Conservation (phyloP, 2,329 filamentous ascomycete species). For the Didymosphaeria variabile region DNA sequence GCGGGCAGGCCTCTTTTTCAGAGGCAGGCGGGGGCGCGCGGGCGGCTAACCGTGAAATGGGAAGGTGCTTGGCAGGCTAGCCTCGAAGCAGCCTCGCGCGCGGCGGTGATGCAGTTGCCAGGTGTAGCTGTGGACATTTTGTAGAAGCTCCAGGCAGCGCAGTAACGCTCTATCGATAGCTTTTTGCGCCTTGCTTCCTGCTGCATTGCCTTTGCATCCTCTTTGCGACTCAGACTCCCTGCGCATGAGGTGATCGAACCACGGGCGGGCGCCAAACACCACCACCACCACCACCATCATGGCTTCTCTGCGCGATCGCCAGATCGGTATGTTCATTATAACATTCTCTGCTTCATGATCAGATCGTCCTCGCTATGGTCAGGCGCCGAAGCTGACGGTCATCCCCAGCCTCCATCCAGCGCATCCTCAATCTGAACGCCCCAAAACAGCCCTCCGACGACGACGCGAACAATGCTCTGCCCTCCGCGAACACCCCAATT, state of each 20-base stretch:
- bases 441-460: conserved; percentile 65
- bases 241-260: conserved; percentile 39
- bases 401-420: conserved; percentile 82
- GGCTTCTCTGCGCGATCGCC: conserved; percentile 69
- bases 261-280: conserved; percentile 32
- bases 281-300: conserved; percentile 35
- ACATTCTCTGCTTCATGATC: not conserved
- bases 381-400: conserved; percentile 22
- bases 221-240: not conserved
- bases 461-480: conserved; percentile 68
- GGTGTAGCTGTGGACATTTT: conserved; percentile 19
- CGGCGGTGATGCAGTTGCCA: not conserved
- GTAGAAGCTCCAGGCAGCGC: conserved; percentile 13
- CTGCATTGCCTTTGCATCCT: not conserved
- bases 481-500: conserved; percentile 76
- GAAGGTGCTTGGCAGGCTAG: conserved; percentile 26
- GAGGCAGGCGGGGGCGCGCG: conserved; percentile 28
- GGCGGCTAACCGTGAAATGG: not conserved
- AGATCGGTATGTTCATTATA: conserved; percentile 59
- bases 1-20: conserved; percentile 26
- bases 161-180: not conserved
- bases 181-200: not conserved
- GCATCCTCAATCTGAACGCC: conserved; percentile 94
- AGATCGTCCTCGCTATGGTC: not conserved
- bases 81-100: conserved; percentile 13